phyloP scores from a whole-genome alignment of 1,139 yeast species.

The Kurtzmaniella quercitrusa region DNA sequence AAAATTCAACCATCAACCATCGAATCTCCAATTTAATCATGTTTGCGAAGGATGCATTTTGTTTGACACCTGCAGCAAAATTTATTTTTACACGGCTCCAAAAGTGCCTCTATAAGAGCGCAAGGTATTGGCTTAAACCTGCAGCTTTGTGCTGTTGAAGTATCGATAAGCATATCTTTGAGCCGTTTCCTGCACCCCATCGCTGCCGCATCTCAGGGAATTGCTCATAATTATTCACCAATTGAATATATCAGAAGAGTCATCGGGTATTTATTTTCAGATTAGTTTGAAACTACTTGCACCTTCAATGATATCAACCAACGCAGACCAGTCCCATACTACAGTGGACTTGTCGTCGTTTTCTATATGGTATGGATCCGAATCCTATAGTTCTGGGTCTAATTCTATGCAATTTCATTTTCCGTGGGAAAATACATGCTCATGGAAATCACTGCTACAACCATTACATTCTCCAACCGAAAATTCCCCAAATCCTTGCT shows the following conservation, averaged over 20 bases:
- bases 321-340: not conserved
- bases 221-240: not conserved
- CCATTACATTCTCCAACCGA: slow-evolving; percentile 21
- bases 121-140: no score
- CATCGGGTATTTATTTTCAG: not conserved
- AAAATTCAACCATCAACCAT: no score
- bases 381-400: not conserved
- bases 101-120: no score
- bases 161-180: no score
- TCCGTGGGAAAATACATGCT: not conserved
- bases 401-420: not conserved
- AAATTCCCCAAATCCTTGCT: slow-evolving; percentile 33
- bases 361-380: not conserved
- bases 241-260: not conserved
- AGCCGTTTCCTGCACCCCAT: not conserved
- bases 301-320: not conserved
- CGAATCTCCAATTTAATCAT: no score
- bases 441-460: not conserved
- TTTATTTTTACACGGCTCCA: no score
- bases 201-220: not conserved
- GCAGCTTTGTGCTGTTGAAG: no score
- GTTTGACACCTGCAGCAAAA: no score
- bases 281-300: not conserved
- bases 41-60: no score
- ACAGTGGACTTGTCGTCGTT: not conserved